Evolutionary conservation across 345 rosid species (phyloP).

Genomic region (Lepidium didymum): DNA sequence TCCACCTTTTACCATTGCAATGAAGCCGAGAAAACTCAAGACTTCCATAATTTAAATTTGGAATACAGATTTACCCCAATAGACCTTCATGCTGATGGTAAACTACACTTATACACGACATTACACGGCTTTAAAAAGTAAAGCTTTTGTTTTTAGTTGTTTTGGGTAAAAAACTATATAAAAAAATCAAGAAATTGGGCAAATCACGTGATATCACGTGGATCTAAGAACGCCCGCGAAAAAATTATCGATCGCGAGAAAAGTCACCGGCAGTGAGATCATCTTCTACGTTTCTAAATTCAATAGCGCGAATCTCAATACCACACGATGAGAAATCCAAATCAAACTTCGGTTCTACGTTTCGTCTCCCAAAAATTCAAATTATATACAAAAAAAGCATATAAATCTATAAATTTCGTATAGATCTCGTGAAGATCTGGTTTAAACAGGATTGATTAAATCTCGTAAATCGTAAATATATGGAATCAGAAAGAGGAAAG

Average conservation of each 20-base stretch:
- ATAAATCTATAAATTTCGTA: background rate
- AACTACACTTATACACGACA: background rate
- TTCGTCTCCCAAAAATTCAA: background rate
- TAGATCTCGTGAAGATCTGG: constrained; percentile 18
- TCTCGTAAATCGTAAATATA: background rate
- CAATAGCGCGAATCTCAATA: background rate
- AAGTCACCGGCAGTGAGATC: constrained; percentile 17
- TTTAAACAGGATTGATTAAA: background rate
- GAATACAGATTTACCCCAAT: background rate
- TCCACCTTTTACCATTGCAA: background rate
- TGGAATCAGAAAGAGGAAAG: background rate
- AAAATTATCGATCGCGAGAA: background rate
- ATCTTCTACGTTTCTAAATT: constrained; percentile 3
- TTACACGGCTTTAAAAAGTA: background rate
- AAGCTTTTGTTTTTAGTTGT: background rate
- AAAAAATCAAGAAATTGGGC: background rate
- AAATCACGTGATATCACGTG: constrained; percentile 33
- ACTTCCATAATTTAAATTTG: background rate
- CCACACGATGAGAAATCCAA: background rate
- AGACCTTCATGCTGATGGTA: background rate
- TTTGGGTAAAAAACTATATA: background rate
- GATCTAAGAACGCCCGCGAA: constrained; percentile 25
- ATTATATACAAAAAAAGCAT: background rate
- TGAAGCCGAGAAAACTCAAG: background rate
- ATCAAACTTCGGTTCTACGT: background rate